A percentile compares a stretch with the other conserved stretches of the same genome.
Evolutionary conservation across 2,329 filamentous ascomycete species (phyloP).

Genomic region (Pseudocercospora cruenta): DNA sequence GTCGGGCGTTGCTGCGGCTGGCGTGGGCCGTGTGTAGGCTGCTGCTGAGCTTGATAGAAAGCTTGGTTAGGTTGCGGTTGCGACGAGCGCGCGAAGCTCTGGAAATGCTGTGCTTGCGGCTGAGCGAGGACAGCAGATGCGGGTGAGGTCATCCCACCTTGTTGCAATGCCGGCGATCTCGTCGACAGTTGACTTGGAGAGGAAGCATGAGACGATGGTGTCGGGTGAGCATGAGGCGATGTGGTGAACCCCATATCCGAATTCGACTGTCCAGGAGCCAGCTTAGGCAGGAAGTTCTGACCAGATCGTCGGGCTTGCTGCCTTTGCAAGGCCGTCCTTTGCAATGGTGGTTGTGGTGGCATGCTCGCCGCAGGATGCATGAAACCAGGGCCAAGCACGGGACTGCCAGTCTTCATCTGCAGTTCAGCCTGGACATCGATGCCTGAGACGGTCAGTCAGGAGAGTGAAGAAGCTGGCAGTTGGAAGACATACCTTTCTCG

Average conservation of each 20-base stretch:
- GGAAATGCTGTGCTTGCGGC: slow-evolving; percentile 51
- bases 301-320: slow-evolving; percentile 53
- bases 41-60: slow-evolving; percentile 47
- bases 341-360: slow-evolving; percentile 60
- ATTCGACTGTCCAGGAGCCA: slow-evolving; percentile 46
- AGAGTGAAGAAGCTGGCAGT: neutral
- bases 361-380: slow-evolving; percentile 47
- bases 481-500: slow-evolving; percentile 75
- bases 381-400: slow-evolving; percentile 70
- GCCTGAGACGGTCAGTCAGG: slow-evolving; percentile 55
- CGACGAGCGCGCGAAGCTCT: slow-evolving; percentile 41
- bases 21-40: slow-evolving; percentile 33
- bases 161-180: slow-evolving; percentile 64
- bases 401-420: slow-evolving; percentile 87
- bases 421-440: slow-evolving; percentile 98
- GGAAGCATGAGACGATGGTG: slow-evolving; percentile 76
- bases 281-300: slow-evolving; percentile 38
- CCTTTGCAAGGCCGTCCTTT: slow-evolving; percentile 78
- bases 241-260: slow-evolving; percentile 48
- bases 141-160: slow-evolving; percentile 65
- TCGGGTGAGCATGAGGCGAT: slow-evolving; percentile 77
- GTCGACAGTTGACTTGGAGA: slow-evolving; percentile 63
- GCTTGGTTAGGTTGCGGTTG: slow-evolving; percentile 52
- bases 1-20: slow-evolving; percentile 25
- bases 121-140: slow-evolving; percentile 60